Conservation (phyloP, 345 rosid genomes). For the Eucalyptus rudis region DNA sequence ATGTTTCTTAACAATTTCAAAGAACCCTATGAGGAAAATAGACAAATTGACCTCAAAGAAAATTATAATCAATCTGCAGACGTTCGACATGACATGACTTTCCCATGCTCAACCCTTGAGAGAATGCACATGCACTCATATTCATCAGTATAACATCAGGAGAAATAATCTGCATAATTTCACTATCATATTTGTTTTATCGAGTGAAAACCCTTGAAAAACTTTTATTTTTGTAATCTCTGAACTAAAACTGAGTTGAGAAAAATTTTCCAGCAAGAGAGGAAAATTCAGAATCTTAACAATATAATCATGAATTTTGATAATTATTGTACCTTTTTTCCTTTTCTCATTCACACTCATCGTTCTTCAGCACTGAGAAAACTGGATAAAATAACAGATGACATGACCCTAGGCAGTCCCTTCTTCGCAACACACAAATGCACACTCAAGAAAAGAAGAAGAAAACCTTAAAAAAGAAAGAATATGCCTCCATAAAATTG, state of each 20-base stretch:
- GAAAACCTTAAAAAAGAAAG: neutral
- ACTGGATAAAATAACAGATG: neutral
- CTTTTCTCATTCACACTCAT: neutral
- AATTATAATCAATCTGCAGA: neutral
- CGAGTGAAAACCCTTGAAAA: neutral
- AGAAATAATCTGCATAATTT: neutral
- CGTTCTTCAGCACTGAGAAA: neutral
- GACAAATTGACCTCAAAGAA: neutral
- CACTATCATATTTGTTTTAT: neutral
- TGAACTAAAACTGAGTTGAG: neutral
- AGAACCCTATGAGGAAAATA: neutral
- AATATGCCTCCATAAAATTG: neutral
- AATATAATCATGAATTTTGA: neutral
- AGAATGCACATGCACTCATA: neutral
- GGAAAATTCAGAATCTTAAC: neutral
- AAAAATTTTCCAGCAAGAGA: neutral
- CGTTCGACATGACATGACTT: neutral
- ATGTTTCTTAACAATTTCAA: neutral
- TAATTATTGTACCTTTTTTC: neutral
- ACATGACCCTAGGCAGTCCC: neutral
- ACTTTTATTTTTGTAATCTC: neutral
- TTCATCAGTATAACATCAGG: neutral
- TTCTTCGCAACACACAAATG: neutral
- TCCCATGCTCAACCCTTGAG: neutral
- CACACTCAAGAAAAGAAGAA: neutral